Conservation (phyloP, 768 basidiomycete genomes). For the Mrakia hoshinonis region DNA sequence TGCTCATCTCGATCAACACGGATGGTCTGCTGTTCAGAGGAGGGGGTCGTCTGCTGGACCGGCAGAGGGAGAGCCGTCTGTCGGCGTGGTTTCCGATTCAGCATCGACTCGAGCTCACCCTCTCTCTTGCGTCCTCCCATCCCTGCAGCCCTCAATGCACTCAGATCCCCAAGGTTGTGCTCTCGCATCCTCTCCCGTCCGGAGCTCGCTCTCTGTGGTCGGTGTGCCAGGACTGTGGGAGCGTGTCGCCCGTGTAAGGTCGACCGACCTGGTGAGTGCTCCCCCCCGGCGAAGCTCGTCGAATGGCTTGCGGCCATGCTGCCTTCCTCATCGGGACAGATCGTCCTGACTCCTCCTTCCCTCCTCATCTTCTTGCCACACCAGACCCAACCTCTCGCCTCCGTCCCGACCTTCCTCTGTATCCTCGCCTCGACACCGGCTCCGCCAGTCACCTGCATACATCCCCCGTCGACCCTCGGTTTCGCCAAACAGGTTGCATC, state of each 20-base stretch:
- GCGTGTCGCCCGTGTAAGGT: constrained; percentile 8
- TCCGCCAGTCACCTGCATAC: too few species aligned
- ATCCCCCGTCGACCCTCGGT: too few species aligned
- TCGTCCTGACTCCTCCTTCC: neutral
- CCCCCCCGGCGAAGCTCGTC: neutral
- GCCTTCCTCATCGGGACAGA: neutral
- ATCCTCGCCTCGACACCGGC: too few species aligned
- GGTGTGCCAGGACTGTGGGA: constrained; percentile 28
- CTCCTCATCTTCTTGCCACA: neutral
- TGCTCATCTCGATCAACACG: neutral
- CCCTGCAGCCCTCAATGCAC: constrained; percentile 11
- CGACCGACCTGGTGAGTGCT: too few species aligned
- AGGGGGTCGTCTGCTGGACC: neutral
- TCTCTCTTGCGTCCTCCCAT: neutral
- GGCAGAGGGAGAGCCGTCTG: neutral
- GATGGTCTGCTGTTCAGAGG: neutral
- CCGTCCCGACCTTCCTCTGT: too few species aligned
- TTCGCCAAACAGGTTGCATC: too few species aligned
- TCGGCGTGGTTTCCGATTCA: neutral
- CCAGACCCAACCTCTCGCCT: neutral
- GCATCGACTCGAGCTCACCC: neutral
- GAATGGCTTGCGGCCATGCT: neutral
- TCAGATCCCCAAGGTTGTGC: constrained; percentile 21
- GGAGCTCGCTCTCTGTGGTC: constrained; percentile 23
- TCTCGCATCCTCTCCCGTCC: constrained; percentile 22